Evolutionary conservation across 2,329 filamentous ascomycete genomes (phyloP).

Genomic region (Tolypocladium pustulatum): DNA sequence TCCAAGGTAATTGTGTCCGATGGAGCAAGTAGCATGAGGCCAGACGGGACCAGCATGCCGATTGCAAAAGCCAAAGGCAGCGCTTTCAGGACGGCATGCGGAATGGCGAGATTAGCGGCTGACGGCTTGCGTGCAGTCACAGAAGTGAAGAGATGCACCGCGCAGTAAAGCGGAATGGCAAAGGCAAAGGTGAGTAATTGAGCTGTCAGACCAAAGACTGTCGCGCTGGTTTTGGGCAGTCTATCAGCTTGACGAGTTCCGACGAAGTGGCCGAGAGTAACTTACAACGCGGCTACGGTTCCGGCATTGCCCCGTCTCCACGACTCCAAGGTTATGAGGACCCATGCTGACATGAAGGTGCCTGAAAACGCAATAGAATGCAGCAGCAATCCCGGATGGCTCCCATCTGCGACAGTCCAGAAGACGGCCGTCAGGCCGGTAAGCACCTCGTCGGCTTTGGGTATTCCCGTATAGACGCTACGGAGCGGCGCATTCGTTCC

Average conservation of each 20-base stretch:
- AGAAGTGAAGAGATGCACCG: constrained; percentile 5
- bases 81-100: constrained; percentile 5
- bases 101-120: constrained; percentile 7
- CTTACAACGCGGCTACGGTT: constrained; percentile 8
- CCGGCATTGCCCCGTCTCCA: constrained; percentile 8
- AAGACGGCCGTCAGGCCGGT: constrained; percentile 9
- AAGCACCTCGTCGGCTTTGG: constrained; percentile 5
- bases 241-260: background rate
- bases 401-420: constrained; percentile 6
- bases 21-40: background rate
- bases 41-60: background rate
- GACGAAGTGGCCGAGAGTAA: background rate
- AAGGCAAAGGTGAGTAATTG: constrained; percentile 10
- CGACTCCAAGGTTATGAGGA: constrained; percentile 9
- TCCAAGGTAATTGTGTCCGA: constrained; percentile 4
- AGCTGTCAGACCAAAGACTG: constrained; percentile 5
- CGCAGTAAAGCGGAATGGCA: constrained; percentile 8
- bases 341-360: constrained; percentile 7
- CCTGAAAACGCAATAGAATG: constrained; percentile 10
- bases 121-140: constrained; percentile 5
- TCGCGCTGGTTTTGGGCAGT: constrained; percentile 2
- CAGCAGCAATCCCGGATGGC: constrained; percentile 7
- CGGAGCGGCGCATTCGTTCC: constrained; percentile 7
- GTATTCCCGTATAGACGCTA: constrained; percentile 6
- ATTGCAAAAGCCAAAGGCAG: constrained; percentile 1